Evolutionary conservation across 805 yeast species (phyloP), one percentile per base, ranked within the genome.

Genomic region (Starmerella roubikii): DNA sequence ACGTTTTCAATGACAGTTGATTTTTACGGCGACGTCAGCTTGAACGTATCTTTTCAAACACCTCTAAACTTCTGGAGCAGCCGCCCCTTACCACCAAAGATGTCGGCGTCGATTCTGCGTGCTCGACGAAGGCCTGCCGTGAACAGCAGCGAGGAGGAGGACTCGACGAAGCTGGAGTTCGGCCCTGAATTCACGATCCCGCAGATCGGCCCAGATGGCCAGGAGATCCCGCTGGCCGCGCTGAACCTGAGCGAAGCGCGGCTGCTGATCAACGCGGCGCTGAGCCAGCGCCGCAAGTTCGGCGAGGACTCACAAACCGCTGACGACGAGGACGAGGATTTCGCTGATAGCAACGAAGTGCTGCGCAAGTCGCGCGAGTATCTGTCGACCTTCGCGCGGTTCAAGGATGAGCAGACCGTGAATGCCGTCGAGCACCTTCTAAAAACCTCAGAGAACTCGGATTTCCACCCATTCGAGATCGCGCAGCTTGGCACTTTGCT

Each of bases 381-480:
- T 56, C 66, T 91, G 44, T 69, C 88, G 1, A 74, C 73, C 35
- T 91, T 91, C 62, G 77, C 95, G 3, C 69, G 97, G 51, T 91
- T 88, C 61, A 78, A 84, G 61, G 94, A 85, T 58, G 79, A 84
- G 29, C 86, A 86, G 45, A 84, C 96, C 0, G 86, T 91, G 25
- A 77, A 83, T 41, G 94, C 96, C 1, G 97, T 85, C 17, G 96
- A 88, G 55, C 82, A 80, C 50, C 64, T 91, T 46, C 67, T 91
- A 54, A 76, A 74, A 45, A 64, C 77, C 21, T 74, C 78, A 35
- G 93, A 82, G 48, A 78, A 77, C 52, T 63, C 72, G 30, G 77
- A 74, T 21, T 61, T 91, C 52, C 98, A 91, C 64, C 97, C 98
- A 1, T 91, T 91, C 58, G 98, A 91, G 62, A 67, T 83, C 39